Evolutionary conservation across 345 rosid genomes (phyloP).

Genomic region (Melastoma malabathricum): DNA sequence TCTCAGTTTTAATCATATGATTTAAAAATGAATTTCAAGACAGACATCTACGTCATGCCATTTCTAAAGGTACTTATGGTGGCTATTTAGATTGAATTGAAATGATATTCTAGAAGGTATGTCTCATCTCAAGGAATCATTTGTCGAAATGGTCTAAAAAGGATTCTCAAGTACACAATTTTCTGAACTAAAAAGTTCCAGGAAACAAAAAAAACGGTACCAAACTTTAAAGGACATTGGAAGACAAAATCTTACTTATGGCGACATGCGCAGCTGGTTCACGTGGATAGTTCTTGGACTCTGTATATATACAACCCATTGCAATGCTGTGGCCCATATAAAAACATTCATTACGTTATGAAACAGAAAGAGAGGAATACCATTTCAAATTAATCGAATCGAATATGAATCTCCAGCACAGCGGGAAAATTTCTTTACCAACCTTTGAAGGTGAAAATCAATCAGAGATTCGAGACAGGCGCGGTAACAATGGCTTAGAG

Average conservation of each 20-base stretch:
- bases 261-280: constrained; percentile 99
- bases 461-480: constrained; percentile 91
- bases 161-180: too few relatives aligned
- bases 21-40: too few relatives aligned
- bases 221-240: background rate
- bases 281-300: constrained; percentile 91
- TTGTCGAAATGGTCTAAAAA: too few relatives aligned
- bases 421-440: background rate
- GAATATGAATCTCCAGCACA: too few relatives aligned
- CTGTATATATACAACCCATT: constrained; percentile 92
- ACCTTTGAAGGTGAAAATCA: constrained; percentile 87
- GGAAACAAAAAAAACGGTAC: background rate
- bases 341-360: constrained; percentile 10
- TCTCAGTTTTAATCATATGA: too few relatives aligned
- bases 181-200: too few relatives aligned
- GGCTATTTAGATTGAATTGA: too few relatives aligned
- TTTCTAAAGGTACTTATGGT: too few relatives aligned
- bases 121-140: too few relatives aligned
- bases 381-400: too few relatives aligned
- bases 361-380: background rate
- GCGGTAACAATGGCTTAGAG: constrained; percentile 94
- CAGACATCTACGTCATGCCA: too few relatives aligned
- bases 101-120: too few relatives aligned
- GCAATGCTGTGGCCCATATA: constrained; percentile 55
- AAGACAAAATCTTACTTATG: constrained; percentile 56